Base-by-base conservation (phyloP, 2,329 filamentous ascomycete genomes). In the Trichoderma brevicompactum region DNA sequence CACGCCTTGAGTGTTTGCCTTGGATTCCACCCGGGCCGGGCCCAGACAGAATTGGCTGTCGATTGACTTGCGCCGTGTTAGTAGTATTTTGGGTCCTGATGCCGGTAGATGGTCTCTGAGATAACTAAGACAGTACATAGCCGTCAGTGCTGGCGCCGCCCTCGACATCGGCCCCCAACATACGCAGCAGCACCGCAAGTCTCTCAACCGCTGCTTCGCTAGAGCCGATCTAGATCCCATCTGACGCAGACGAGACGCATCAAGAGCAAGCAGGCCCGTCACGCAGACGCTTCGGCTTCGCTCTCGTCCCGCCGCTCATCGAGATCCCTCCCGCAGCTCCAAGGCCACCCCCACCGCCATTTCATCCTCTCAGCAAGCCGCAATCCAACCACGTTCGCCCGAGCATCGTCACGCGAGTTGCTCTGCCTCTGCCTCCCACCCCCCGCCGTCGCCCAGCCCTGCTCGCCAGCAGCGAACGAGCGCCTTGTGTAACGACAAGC, bases 401-500 rank as follows among this genome's bases (percentile, higher is more conserved):
- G 15, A 34, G 41, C 61, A 64, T 64, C 61, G 61, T 55, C 61
- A 55, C 52, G 61, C 61, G 61, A 64, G 61, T 41, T 52, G 9
- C n/a, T 19, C n/a, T 10, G 7, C 7, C 44, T 17, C 44, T 28
- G 23, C 52, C 52, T 17, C 49, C 41, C 54, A 40, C 54, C 12
- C 50, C 43, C 61, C 23, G 34, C 32, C 34, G 61, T 23, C 53
- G 61, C 34, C 52, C 58, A 52, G 58, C 58, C 58, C 61, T 64
- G 61, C 41, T 40, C 52, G 43, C 50, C 52, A 49, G 61, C 54
- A 34, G 19, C 19, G 54, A 43, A 23, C 9, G 15, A 46, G 41
- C 43, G 65, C 59, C 52, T 64, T 64, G 65, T 66, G 60, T 38
- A 52, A 64, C 60, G 38, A 58, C 38, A 53, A 61, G 52, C 65